Evolutionary conservation across 108 stramenopile genomes (phyloP), one percentile per base, ranked within the genome.

Genomic region (Seminavis robusta): DNA sequence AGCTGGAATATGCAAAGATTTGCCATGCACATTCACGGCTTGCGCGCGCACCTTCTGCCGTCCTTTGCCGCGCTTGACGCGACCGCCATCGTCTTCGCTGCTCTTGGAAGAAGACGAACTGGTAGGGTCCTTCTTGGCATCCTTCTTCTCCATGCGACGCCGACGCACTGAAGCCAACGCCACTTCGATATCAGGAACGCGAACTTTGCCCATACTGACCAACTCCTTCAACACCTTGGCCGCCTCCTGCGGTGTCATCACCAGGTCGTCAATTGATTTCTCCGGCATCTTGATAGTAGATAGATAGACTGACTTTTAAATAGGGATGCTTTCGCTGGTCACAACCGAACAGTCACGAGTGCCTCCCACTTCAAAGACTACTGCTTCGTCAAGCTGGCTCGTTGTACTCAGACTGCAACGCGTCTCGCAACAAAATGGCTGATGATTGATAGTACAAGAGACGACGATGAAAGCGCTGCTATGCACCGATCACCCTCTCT

Each of bases 1-100:
- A 23, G 8, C 47, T 37, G 46, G 74, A 56, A 60, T 45, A 37
- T 37, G 9, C 11, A 13, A 37, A 37, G 36, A 9, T 11, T 37
- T 37, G 13, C 36, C 13, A 37, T 37, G 36, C 36, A 11, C 36
- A 9, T 9, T 11, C 13, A 13, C 9, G 11, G 9, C 36, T 11
- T 37, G 9, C 11, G 9, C 11, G 36, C 13, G 36, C 36, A 13
- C 9, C 36, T 9, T 11, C 36, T 9, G 13, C 11, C 13, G 11
- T 11, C 9, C 36, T 9, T 37, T 37, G 36, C 36, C 13, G 9
- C 11, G 13, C 11, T 9, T 37, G 9, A 9, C 11, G 9, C 36
- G 36, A 13, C 9, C 11, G 9, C 36, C 36, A 13, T 9, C 9
- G 36, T 11, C 9, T 37, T 11, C 9, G 9, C 36, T 13, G 11